A percentile compares a stretch with the other conserved stretches of the same genome.
These are phyloP conservation scores for Eucalyptus pauciflora DNA, from an alignment of 345 rosid genomes.

Conservation along the genomic window DNA sequence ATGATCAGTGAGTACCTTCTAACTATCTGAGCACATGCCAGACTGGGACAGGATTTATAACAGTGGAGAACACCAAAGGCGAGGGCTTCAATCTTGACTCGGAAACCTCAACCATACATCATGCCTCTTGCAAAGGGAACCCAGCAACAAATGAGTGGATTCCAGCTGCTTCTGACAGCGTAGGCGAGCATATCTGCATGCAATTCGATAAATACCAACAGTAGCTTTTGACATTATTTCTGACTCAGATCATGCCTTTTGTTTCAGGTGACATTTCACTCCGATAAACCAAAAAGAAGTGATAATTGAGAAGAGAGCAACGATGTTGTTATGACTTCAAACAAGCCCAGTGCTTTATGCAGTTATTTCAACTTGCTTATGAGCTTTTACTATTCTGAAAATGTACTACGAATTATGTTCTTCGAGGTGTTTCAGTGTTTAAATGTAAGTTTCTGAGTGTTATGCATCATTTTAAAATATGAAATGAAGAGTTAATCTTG, in stretches of 20 bases:
- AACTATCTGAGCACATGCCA: constrained; percentile 1
- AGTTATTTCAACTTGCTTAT: neutral
- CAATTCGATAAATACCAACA: neutral
- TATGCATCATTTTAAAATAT: neutral
- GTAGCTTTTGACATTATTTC: neutral
- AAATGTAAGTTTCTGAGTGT: neutral
- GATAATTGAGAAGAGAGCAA: constrained; percentile 15
- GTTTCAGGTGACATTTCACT: constrained; percentile 18
- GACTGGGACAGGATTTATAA: constrained; percentile 73
- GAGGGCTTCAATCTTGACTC: constrained; percentile 18
- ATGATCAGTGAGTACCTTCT: neutral
- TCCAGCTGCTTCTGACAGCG: constrained; percentile 30
- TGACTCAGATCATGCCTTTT: neutral
- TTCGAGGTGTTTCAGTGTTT: neutral
- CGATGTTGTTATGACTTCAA: neutral
- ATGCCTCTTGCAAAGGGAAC: constrained; percentile 44
- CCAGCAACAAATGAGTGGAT: constrained; percentile 74
- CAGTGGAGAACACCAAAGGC: constrained; percentile 13
- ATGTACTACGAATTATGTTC: neutral
- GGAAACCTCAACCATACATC: constrained; percentile 7
- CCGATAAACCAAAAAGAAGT: constrained; percentile 61
- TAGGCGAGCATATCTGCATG: neutral
- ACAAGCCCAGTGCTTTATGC: neutral
- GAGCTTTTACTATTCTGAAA: neutral
- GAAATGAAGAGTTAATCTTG: neutral